Percentiles rank a stretch among this genome's conserved stretches.
These are phyloP conservation scores for Phalaenopsis equestris DNA, from an alignment of 106 monocot genomes.

Conservation along the genomic window DNA sequence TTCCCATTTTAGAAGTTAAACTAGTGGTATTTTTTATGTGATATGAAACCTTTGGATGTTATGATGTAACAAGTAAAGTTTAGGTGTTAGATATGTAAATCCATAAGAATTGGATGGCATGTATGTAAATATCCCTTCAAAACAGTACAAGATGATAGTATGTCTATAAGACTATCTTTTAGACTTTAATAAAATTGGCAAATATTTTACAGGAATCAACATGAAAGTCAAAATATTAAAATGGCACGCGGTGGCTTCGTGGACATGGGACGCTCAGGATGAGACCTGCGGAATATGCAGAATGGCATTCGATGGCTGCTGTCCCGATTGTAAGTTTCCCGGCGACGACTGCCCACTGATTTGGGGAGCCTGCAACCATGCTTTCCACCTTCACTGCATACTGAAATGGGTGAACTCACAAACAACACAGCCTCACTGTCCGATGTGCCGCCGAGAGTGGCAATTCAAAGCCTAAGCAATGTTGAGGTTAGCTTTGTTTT, in stretches of 20 bases:
- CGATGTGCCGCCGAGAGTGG: constrained; percentile 90
- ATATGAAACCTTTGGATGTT: too few relatives aligned
- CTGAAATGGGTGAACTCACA: constrained; percentile 84
- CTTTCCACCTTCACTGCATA: constrained; percentile 85
- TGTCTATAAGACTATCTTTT: too few relatives aligned
- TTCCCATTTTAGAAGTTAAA: too few relatives aligned
- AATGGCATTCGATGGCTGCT: constrained; percentile 90
- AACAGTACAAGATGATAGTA: too few relatives aligned
- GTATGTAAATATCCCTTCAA: too few relatives aligned
- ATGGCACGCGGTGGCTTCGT: constrained; percentile 76
- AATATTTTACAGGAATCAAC: not conserved
- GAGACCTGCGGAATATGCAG: constrained; percentile 88
- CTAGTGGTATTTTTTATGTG: too few relatives aligned
- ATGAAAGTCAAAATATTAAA: constrained; percentile 71
- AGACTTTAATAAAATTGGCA: too few relatives aligned
- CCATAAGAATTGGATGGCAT: too few relatives aligned
- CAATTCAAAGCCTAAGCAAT: constrained; percentile 60
- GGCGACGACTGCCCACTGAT: constrained; percentile 88
- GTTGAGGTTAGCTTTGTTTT: not conserved
- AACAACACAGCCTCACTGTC: constrained; percentile 67
- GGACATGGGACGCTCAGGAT: constrained; percentile 87
- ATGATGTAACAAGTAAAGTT: too few relatives aligned
- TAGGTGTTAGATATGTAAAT: too few relatives aligned
- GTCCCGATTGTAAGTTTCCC: constrained; percentile 83
- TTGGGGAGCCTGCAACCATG: constrained; percentile 84